Conservation (phyloP, 768 basidiomycete species). For the Trichaptum fuscoviolaceum region DNA sequence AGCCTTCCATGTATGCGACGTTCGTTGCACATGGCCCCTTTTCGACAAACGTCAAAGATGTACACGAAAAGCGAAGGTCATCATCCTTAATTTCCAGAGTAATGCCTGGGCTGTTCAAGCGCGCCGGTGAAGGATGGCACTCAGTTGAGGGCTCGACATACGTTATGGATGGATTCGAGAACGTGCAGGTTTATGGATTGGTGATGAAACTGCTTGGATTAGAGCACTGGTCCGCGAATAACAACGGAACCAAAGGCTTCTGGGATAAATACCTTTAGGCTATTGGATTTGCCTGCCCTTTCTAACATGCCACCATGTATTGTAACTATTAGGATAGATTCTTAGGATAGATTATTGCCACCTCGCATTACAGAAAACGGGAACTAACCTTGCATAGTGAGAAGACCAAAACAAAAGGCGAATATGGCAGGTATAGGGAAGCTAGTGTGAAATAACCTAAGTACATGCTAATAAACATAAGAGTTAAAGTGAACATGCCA, state of each 20-base stretch:
- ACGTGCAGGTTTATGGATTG: constrained; percentile 83
- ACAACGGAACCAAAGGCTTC: constrained; percentile 76
- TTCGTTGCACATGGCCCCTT: constrained; percentile 94
- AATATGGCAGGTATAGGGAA: no score
- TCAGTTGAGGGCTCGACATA: constrained; percentile 53
- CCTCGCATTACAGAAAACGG: neutral
- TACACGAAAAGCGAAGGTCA: constrained; percentile 31
- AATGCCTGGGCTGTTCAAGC: constrained; percentile 7
- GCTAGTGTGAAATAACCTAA: no score
- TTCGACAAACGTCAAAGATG: constrained; percentile 57
- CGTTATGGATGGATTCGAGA: constrained; percentile 78
- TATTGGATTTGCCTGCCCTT: neutral
- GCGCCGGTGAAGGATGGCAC: constrained; percentile 52
- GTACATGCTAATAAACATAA: no score
- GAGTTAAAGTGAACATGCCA: no score
- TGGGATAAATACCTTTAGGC: constrained; percentile 72
- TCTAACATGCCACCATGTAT: neutral
- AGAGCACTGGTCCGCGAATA: constrained; percentile 46
- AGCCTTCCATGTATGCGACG: constrained; percentile 76
- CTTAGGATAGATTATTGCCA: neutral
- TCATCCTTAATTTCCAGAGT: constrained; percentile 21
- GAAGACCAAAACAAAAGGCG: neutral
- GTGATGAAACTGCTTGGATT: constrained; percentile 71
- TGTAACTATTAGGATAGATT: neutral
- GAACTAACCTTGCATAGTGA: neutral